Base-by-base conservation (phyloP, 371 early-diverging fungal genomes). In the Circinella umbellata region DNA sequence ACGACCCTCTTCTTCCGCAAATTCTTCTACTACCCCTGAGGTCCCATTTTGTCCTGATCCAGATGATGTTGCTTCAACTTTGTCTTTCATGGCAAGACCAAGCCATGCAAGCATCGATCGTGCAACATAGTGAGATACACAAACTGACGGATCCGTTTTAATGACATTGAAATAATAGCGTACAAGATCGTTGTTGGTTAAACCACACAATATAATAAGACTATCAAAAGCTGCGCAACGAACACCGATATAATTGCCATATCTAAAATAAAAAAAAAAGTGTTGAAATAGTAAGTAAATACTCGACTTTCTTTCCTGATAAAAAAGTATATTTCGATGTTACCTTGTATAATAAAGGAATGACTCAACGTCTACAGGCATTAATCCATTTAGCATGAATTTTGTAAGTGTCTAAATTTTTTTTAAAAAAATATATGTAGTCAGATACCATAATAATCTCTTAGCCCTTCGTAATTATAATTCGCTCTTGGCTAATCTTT, bases 221-320 rank as follows among this genome's bases (percentile, higher is more conserved):
- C 89, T 89, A 36, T 89, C 89, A 47, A 92, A 81, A 0, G 93
- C 92, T 0, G 83, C 75, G 61, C 88, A 74, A 7, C 94, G 87
- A 20, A 93, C 89, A 5, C 84, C 80, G 3, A 84, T 60, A 69
- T 85, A 91, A 46, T 91, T 92, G 15, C 90, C 91, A 64, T 87
- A 86, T 38, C 89, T 74, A 10, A 66, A 68, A 67, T 73, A 70
- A 27, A 17, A 18, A 17, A 18, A 57, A n/a, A 57, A 10, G n/a
- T 27, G 27, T 27, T 27, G 2, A 27, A 27, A 27, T 27, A 27
- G 27, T 27, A 27, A 27, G 27, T 27, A 27, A 27, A 27, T 27
- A 27, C 27, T 27, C 27, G 27, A 27, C 27, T 27, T 27, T 27
- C n/a, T 27, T 27, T 27, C 27, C 27, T 0, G 27, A 27, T 27